Evolutionary conservation across 2,329 filamentous ascomycete species (phyloP), one percentile per base, ranked within the genome.

Genomic region (Aureobasidium sp.): DNA sequence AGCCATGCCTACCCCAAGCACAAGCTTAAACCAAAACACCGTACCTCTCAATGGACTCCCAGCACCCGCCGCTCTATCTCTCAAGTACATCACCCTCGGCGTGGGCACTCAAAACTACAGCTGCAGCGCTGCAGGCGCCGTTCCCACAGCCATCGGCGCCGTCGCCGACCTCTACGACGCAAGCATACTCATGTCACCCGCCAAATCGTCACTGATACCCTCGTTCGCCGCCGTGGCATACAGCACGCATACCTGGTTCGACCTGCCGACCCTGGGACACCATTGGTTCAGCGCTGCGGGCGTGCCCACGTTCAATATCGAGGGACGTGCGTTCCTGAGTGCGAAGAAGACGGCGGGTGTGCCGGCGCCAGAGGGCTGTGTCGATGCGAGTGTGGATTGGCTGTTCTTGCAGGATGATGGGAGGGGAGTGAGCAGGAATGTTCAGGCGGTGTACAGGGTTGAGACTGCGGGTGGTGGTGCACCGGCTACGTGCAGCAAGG

Each of bases 91-190:
- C 63, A 79, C 78, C 60, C 73, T 88, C 43, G 85, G 84, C 65
- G 80, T 85, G 66, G 85, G 85, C 61, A 81, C 85, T 67, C 85
- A 88, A 68, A 88, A 88, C 79, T 88, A 88, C 76, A 85, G 82
- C 38, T 88, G 85, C 72, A 69, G 67, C 31, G 60, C 67, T 13
- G 64, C 65, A 17, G 62, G 67, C 10, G 64, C 64, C 15, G 65
- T 67, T 0, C 74, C 77, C 31, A 66, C 67, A 6, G 71, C 75
- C 54, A 78, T 79, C 42, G 74, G 76, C n/a, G 69, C 74, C 51
- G 67, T 74, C 7, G 65, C 74, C n/a, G 78, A 81, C 2, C 81
- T 81, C 65, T 72, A 73, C 45, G 64, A 71, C 23, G 69, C 74
- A 29, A 71, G 73, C 2, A 65, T 73, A 57, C 70, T 84, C 57